Conservation (phyloP, 1,139 yeast genomes). For the Debaryomycetaceae sp. region DNA sequence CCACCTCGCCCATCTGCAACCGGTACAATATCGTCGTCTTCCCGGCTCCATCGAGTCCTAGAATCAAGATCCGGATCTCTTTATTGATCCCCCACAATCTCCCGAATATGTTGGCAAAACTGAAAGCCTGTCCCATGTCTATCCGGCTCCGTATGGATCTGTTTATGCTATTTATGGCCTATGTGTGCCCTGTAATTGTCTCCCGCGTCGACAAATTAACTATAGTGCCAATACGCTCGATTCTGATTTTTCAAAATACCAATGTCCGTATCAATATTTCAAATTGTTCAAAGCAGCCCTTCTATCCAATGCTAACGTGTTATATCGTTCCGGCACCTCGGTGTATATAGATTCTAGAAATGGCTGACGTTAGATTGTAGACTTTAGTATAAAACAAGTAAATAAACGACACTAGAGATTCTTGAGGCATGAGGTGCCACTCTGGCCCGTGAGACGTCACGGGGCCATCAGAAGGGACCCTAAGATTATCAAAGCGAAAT, state of each 20-base stretch:
- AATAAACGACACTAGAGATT: too few relatives aligned
- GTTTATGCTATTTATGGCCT: not conserved
- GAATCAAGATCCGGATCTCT: conserved; percentile 85
- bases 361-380: not conserved
- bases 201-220: too few relatives aligned
- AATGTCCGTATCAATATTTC: too few relatives aligned
- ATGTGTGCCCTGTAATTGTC: not conserved
- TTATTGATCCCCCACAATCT: conserved; percentile 86
- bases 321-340: too few relatives aligned
- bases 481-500: too few relatives aligned
- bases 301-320: too few relatives aligned
- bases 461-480: not conserved
- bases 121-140: conserved; percentile 78
- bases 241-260: too few relatives aligned
- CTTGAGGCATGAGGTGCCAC: not conserved
- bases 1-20: conserved; percentile 90
- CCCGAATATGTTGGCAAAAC: conserved; percentile 70
- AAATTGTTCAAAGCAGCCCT: too few relatives aligned
- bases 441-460: not conserved
- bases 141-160: not conserved
- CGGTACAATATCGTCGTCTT: conserved; percentile 92
- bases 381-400: not conserved
- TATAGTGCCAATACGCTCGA: too few relatives aligned
- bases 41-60: conserved; percentile 98
- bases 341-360: too few relatives aligned